phyloP scores from a whole-genome alignment of 495 filamentous ascomycete genomes.

The Lasiosphaeria miniovina region DNA sequence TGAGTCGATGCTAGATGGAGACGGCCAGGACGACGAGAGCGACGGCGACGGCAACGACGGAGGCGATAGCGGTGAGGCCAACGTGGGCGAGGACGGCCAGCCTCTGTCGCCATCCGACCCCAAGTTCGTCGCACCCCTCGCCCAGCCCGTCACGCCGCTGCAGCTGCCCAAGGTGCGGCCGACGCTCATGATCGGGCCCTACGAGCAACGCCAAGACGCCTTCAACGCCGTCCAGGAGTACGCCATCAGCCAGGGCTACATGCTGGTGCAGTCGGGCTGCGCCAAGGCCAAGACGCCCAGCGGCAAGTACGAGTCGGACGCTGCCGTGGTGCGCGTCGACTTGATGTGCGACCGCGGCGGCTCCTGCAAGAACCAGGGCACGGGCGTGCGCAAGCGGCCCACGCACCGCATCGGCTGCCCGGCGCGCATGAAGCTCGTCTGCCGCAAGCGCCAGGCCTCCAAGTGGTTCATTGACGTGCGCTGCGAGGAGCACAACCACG shows the following conservation, averaged over 20 bases:
- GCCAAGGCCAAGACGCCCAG: slow-evolving; percentile 16
- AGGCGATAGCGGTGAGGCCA: not conserved
- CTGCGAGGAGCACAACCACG: slow-evolving; percentile 32
- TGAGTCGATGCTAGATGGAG: too few species aligned
- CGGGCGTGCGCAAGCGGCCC: slow-evolving; percentile 23
- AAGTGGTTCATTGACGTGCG: slow-evolving; percentile 32
- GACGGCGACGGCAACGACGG: not conserved
- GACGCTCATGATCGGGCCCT: slow-evolving; percentile 26
- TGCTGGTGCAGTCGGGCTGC: slow-evolving; percentile 22
- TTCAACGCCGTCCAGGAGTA: slow-evolving; percentile 22
- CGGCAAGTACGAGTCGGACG: slow-evolving; percentile 13
- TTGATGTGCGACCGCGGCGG: slow-evolving; percentile 28
- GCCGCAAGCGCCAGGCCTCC: slow-evolving; percentile 22
- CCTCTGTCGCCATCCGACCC: not conserved
- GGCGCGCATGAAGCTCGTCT: slow-evolving; percentile 24
- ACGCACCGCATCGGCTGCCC: slow-evolving; percentile 29
- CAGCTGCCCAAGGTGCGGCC: slow-evolving; percentile 22
- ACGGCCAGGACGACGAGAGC: not conserved
- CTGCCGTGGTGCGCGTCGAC: slow-evolving; percentile 25
- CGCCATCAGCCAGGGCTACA: slow-evolving; percentile 29
- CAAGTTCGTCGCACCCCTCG: slow-evolving; percentile 11
- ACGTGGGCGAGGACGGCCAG: slow-evolving; percentile 11
- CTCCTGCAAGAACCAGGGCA: slow-evolving; percentile 26
- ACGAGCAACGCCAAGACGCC: slow-evolving; percentile 21
- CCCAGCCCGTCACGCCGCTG: slow-evolving; percentile 19